These are phyloP conservation scores for Achaetomium macrosporum DNA, from an alignment of 2,329 filamentous ascomycete genomes.

Conservation along the genomic window DNA sequence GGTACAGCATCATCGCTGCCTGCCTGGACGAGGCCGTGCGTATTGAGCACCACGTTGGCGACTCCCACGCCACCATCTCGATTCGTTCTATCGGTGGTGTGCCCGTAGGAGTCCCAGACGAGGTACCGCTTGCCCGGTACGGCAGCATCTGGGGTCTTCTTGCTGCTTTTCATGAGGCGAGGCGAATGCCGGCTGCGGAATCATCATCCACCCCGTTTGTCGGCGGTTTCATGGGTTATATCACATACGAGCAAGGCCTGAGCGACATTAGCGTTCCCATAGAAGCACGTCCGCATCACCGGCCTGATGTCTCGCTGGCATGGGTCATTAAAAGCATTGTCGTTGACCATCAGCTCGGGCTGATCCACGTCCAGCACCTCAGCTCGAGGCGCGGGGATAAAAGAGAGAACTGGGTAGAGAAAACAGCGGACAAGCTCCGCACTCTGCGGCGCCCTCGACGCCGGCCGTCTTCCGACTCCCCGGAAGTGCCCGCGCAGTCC, in stretches of 20 bases:
- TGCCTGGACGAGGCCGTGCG: constrained; percentile 51
- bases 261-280: constrained; percentile 47
- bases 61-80: constrained; percentile 34
- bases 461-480: constrained; percentile 2
- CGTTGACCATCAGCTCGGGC: constrained; percentile 61
- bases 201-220: constrained; percentile 55
- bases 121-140: constrained; percentile 24
- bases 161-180: constrained; percentile 38
- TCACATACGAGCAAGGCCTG: constrained; percentile 79
- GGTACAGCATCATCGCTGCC: constrained; percentile 69
- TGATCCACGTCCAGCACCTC: constrained; percentile 64
- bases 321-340: constrained; percentile 76
- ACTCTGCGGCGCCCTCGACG: constrained; percentile 8
- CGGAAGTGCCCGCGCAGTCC: neutral
- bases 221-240: constrained; percentile 78
- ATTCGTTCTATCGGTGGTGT: constrained; percentile 8
- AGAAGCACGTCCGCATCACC: constrained; percentile 33
- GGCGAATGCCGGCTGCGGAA: constrained; percentile 24
- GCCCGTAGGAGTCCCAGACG: constrained; percentile 24
- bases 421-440: constrained; percentile 29
- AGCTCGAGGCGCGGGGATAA: constrained; percentile 32
- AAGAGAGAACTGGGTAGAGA: constrained; percentile 39
- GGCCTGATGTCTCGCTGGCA: constrained; percentile 67
- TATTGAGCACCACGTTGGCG: constrained; percentile 52
- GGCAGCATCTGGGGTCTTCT: constrained; percentile 47